These are phyloP conservation scores for Cordyceps pruinosa DNA, from an alignment of 2,329 filamentous ascomycete species.

Conservation along the genomic window DNA sequence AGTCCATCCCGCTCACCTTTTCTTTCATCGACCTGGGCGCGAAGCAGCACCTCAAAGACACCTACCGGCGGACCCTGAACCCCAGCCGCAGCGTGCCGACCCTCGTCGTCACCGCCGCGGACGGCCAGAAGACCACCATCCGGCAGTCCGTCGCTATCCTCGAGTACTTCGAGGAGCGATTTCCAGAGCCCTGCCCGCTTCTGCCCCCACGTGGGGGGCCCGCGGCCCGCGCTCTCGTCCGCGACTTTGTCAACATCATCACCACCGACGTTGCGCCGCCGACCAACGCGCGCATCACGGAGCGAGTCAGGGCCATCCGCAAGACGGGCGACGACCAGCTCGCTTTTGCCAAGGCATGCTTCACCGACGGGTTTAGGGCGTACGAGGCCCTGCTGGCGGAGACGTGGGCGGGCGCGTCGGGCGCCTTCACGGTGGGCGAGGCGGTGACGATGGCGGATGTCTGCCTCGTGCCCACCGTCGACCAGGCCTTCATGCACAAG, in stretches of 20 bases:
- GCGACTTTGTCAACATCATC: slow-evolving; percentile 5
- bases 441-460: slow-evolving; percentile 6
- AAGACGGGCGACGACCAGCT: neutral
- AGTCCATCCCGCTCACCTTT: slow-evolving; percentile 5
- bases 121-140: neutral
- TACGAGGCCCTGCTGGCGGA: slow-evolving; percentile 3
- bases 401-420: neutral
- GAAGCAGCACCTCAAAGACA: neutral
- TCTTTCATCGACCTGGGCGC: neutral
- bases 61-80: neutral
- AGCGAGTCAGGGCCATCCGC: neutral
- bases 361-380: slow-evolving; percentile 1
- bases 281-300: slow-evolving; percentile 7
- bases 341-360: neutral
- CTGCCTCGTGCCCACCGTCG: neutral
- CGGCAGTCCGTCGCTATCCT: slow-evolving; percentile 4
- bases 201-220: neutral
- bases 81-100: slow-evolving; percentile 5
- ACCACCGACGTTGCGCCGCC: neutral
- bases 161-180: slow-evolving; percentile 9
- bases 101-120: neutral
- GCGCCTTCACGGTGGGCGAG: slow-evolving; percentile 6
- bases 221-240: neutral
- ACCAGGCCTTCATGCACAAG: slow-evolving; percentile 8
- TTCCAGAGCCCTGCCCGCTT: neutral